Evolutionary conservation across 164 flowering plant species (phyloP).

Genomic region (Nymphaea thermarum): DNA sequence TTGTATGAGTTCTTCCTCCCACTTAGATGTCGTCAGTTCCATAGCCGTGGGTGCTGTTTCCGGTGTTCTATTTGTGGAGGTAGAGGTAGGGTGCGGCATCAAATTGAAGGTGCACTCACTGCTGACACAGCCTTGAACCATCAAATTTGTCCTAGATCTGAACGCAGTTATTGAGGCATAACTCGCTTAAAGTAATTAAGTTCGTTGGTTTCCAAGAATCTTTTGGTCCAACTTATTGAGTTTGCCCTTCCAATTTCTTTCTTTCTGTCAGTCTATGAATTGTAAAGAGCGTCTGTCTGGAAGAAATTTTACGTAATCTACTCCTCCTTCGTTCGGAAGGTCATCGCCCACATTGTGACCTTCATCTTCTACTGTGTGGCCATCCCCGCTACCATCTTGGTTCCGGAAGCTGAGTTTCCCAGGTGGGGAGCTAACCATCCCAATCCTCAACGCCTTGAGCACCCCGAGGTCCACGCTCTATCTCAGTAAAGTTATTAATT

Average conservation of each 20-base stretch:
- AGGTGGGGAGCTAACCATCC: conserved; percentile 83
- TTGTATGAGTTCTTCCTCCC: too few relatives aligned
- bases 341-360: conserved; percentile 82
- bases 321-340: conserved; percentile 90
- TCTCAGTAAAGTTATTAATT: too few relatives aligned
- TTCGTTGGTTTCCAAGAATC: too few relatives aligned
- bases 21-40: too few relatives aligned
- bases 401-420: conserved; percentile 89
- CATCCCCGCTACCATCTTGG: conserved; percentile 65
- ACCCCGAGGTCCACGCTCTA: conserved; percentile 81
- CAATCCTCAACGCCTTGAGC: conserved; percentile 85
- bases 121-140: too few relatives aligned
- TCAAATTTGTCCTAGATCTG: not conserved
- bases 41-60: too few relatives aligned
- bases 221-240: too few relatives aligned
- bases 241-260: not conserved
- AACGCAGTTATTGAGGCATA: not conserved
- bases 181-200: not conserved
- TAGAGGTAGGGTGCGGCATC: too few relatives aligned
- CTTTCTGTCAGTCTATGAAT: not conserved
- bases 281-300: conserved; percentile 78
- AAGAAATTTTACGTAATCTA: conserved; percentile 94
- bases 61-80: too few relatives aligned
- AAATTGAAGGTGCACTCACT: too few relatives aligned
- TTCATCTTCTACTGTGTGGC: conserved; percentile 81